Conservation (phyloP, 331 rosid genomes). For the Acacia concinna region DNA sequence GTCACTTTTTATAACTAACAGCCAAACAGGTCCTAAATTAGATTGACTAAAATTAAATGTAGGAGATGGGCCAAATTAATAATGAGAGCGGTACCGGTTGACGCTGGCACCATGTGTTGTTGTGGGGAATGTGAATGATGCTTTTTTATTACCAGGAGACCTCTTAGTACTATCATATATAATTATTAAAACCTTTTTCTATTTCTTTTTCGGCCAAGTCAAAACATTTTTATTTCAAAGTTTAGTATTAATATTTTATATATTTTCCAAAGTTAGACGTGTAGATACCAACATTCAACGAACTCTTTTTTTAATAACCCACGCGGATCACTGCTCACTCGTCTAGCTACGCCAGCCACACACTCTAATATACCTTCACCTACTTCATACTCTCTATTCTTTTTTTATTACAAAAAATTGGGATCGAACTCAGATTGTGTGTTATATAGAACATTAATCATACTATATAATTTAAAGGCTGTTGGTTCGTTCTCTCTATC, state of each 20-base stretch:
- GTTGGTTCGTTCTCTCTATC: too few species aligned
- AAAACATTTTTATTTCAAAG: constrained; percentile 4
- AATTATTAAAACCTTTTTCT: background rate
- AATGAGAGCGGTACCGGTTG: background rate
- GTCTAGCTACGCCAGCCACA: background rate
- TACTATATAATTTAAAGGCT: too few species aligned
- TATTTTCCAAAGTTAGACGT: background rate
- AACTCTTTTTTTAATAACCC: background rate
- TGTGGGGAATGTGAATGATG: constrained; percentile 20
- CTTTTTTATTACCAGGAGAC: background rate
- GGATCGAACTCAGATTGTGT: too few species aligned
- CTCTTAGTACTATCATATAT: background rate
- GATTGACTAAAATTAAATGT: background rate
- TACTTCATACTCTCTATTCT: too few species aligned
- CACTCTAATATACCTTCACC: background rate
- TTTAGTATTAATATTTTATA: background rate
- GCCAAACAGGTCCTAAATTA: too few species aligned
- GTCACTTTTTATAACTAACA: too few species aligned
- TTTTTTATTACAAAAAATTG: too few species aligned
- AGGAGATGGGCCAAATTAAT: background rate
- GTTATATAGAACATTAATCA: too few species aligned
- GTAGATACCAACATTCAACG: background rate
- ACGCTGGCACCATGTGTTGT: background rate
- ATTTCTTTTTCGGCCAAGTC: too few species aligned
- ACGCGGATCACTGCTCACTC: background rate